These are phyloP conservation scores for Anthracocystis panici-leucophaei DNA, from an alignment of 1,284 basidiomycete genomes.

Conservation along the genomic window DNA sequence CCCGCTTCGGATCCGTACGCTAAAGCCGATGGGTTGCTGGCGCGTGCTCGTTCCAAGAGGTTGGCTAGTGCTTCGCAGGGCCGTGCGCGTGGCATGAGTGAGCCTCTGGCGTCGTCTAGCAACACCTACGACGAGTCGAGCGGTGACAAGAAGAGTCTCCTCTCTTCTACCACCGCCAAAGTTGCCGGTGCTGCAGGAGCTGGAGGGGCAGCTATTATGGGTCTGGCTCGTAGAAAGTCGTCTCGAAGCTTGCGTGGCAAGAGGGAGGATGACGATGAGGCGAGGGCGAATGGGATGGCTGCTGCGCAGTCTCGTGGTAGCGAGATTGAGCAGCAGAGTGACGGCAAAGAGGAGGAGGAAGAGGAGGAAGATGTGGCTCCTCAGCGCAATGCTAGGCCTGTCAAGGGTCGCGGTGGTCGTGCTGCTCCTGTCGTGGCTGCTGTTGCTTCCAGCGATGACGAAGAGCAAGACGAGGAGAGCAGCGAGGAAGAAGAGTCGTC, in stretches of 20 bases:
- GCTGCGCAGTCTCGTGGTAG: slow-evolving; percentile 12
- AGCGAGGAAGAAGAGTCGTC: slow-evolving; percentile 14
- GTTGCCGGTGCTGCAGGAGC: slow-evolving; percentile 29
- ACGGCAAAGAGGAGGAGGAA: slow-evolving; percentile 19
- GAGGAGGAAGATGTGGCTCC: slow-evolving; percentile 13
- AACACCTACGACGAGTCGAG: not conserved
- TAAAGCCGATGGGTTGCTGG: slow-evolving; percentile 38
- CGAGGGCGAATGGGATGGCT: slow-evolving; percentile 11
- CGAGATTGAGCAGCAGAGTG: slow-evolving; percentile 7
- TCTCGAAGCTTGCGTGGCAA: slow-evolving; percentile 25
- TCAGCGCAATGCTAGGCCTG: slow-evolving; percentile 15
- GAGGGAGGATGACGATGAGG: slow-evolving; percentile 6
- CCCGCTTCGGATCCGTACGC: slow-evolving; percentile 26
- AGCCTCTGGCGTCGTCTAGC: slow-evolving; percentile 3
- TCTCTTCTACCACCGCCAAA: slow-evolving; percentile 40
- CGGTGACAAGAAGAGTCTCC: slow-evolving; percentile 14
- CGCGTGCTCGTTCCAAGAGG: slow-evolving; percentile 30
- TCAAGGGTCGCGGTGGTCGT: slow-evolving; percentile 21
- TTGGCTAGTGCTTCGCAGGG: slow-evolving; percentile 11
- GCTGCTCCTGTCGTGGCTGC: slow-evolving; percentile 18
- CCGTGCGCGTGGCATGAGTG: slow-evolving; percentile 14
- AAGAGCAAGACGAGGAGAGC: slow-evolving; percentile 19
- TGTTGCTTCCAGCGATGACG: slow-evolving; percentile 15
- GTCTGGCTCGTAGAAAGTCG: slow-evolving; percentile 28
- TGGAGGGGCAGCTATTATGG: slow-evolving; percentile 22